Evolutionary conservation across 2,329 filamentous ascomycete species (phyloP), one percentile per base, ranked within the genome.

Genomic region (Didymella pomorum): DNA sequence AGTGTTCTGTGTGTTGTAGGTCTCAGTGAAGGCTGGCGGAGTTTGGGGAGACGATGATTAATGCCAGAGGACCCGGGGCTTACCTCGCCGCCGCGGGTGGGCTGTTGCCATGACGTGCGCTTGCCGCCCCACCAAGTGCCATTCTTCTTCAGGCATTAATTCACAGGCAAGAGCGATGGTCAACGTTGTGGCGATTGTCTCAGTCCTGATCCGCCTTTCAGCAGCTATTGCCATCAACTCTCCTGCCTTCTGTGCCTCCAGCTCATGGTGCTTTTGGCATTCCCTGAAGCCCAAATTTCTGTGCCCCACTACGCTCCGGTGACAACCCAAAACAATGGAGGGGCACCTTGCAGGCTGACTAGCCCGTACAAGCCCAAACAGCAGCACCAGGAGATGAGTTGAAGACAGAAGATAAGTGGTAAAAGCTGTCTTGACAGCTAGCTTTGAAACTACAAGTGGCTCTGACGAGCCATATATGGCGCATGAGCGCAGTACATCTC

Each of bases 51-150:
- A 42, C 41, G 50, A 46, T 54, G 50, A 58, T 53, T 50, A 58
- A 58, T 58, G 29, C 37, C 52, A 28, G 41, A 46, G 6, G 41
- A 25, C 41, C 41, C 41, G 25, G 56, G 49, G 48, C 55, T 45
- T 52, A 43, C 56, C 11, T 53, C 20, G 47, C 39, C 44, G 54
- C 52, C 50, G 58, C 45, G 48, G 55, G 62, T 61, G 65, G 63
- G 63, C 62, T 65, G 59, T 48, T 49, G 54, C 23, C 31, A 66
- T 68, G 65, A 68, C 65, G 65, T 68, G 65, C 61, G 50, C 56
- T 65, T 65, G 54, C 53, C 64, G 51, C 63, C 62, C 63, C 60
- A 42, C 62, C 56, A 63, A 56, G 54, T 62, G 52, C 58, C 56
- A n/a, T 56, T 48, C 43, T 47, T 48, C 35, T 21, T 61, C 50